Evolutionary conservation across 2,329 filamentous ascomycete genomes (phyloP).

Genomic region (Aspergillus japonicus): DNA sequence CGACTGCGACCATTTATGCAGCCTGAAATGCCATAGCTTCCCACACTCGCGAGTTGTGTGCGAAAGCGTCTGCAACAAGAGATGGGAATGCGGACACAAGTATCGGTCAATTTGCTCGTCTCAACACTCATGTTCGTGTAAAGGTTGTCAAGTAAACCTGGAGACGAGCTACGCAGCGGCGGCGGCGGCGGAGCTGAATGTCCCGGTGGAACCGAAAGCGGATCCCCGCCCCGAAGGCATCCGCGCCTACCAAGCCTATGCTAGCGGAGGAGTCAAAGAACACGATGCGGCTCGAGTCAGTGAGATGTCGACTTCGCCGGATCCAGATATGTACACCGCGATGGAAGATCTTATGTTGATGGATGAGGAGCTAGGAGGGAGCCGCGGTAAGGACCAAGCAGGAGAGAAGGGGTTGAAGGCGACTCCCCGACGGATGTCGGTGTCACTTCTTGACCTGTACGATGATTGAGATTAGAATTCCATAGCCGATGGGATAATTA

Average conservation of each 20-base stretch:
- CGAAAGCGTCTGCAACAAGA: constrained; percentile 30
- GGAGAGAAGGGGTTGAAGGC: background rate
- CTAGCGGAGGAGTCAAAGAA: constrained; percentile 30
- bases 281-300: constrained; percentile 23
- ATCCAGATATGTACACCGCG: background rate
- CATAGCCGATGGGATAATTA: no score
- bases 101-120: constrained; percentile 35
- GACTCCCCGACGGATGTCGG: background rate
- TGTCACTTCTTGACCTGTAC: background rate
- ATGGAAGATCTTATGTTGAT: background rate
- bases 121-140: constrained; percentile 32
- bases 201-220: background rate
- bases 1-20: constrained; percentile 55
- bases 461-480: background rate
- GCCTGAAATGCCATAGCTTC: constrained; percentile 52
- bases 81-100: constrained; percentile 40
- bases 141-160: constrained; percentile 15
- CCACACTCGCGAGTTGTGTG: constrained; percentile 40
- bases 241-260: constrained; percentile 28
- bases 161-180: background rate
- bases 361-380: background rate
- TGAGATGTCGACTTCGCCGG: background rate
- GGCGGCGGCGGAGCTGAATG: no score
- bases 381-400: background rate
- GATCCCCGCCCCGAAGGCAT: constrained; percentile 6